phyloP scores from a whole-genome alignment of 331 rosid species.

The Telfairia occidentalis region DNA sequence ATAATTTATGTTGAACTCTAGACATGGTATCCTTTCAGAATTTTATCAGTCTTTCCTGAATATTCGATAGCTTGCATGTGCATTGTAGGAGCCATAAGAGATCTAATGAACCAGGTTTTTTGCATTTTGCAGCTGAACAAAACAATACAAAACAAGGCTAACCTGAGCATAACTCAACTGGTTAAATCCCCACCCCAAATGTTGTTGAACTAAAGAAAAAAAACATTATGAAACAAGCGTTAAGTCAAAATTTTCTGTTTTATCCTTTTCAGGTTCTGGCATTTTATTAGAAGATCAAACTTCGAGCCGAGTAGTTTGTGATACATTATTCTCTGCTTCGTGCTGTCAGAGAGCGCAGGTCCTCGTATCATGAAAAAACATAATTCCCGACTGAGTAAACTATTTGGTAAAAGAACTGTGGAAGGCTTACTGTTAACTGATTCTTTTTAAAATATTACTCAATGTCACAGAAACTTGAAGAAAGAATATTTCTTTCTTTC shows the following conservation, averaged over 20 bases:
- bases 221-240: no score
- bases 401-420: not conserved
- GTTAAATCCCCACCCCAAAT: no score
- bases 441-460: not conserved
- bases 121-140: not conserved
- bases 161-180: no score
- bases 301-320: not conserved
- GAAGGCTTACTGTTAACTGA: not conserved
- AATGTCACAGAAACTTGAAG: not conserved
- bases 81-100: not conserved
- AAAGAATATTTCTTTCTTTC: not conserved
- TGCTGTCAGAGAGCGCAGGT: not conserved
- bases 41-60: not conserved
- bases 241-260: not conserved
- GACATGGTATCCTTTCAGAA: not conserved
- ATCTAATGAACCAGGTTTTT: not conserved
- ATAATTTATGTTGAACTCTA: not conserved
- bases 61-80: not conserved
- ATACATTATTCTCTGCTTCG: not conserved
- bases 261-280: constrained; percentile 1
- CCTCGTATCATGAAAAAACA: not conserved
- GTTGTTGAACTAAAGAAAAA: no score
- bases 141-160: not conserved
- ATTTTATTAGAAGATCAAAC: not conserved
- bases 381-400: not conserved